phyloP scores from a whole-genome alignment of 2,329 filamentous ascomycete species.

The Ascochyta rabiei region DNA sequence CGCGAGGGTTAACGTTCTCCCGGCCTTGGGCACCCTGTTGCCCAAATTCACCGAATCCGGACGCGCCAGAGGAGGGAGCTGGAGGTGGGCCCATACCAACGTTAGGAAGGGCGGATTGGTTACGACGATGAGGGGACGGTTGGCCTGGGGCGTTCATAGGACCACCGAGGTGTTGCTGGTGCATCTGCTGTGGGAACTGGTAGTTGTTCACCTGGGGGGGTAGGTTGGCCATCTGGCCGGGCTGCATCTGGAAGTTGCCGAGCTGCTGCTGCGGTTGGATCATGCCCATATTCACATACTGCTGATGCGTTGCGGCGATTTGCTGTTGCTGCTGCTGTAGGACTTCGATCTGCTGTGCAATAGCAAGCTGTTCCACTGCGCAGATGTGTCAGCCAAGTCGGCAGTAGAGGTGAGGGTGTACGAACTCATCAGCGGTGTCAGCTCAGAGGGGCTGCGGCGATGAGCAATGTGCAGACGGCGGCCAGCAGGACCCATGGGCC shows the following conservation, averaged over 20 bases:
- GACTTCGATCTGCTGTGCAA: constrained; percentile 97
- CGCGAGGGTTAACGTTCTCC: constrained; percentile 72
- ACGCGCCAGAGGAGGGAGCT: constrained; percentile 85
- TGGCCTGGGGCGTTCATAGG: constrained; percentile 78
- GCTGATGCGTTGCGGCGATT: constrained; percentile 93
- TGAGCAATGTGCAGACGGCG: constrained; percentile 97
- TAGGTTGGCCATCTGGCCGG: constrained; percentile 75
- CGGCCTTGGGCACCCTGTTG: constrained; percentile 64
- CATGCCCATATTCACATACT: constrained; percentile 98
- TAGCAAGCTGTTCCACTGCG: constrained; percentile 93
- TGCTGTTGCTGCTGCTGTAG: constrained; percentile 98
- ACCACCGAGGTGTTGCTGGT: constrained; percentile 67
- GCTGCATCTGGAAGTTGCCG: constrained; percentile 62
- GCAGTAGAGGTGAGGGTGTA: constrained; percentile 43
- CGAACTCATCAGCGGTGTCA: constrained; percentile 97
- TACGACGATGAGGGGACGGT: constrained; percentile 88
- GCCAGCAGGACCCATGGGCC: constrained; percentile 72
- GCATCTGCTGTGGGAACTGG: constrained; percentile 77
- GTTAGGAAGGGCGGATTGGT: constrained; percentile 94
- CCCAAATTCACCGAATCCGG: constrained; percentile 85
- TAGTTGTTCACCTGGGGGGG: constrained; percentile 78
- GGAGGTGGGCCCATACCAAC: constrained; percentile 91
- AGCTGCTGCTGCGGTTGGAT: constrained; percentile 84
- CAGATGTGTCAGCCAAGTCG: constrained; percentile 29
- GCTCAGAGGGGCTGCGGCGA: constrained; percentile 93